Conservation (phyloP, 192 early-diverging fungal species). For the Funneliformis geosporum region DNA sequence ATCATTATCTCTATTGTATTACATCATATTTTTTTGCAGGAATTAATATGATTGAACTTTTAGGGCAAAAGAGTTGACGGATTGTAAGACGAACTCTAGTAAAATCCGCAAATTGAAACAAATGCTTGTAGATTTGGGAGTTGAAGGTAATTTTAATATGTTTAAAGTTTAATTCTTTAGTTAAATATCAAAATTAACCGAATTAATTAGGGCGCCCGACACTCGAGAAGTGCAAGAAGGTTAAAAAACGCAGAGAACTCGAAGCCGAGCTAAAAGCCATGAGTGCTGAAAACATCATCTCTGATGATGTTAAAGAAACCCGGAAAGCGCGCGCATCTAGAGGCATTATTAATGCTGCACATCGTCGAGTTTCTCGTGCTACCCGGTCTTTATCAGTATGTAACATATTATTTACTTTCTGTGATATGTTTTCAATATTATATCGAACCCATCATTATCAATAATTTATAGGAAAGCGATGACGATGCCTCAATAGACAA, state of each 20-base stretch:
- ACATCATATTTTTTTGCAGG: not conserved
- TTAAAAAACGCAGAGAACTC: not conserved
- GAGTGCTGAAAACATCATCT: constrained; percentile 18
- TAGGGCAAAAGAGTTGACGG: constrained; percentile 11
- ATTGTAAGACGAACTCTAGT: not conserved
- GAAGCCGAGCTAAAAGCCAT: constrained; percentile 23
- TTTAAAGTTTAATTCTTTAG: not conserved
- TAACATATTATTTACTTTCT: not conserved
- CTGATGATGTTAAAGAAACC: constrained; percentile 15
- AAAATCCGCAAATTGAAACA: constrained; percentile 11
- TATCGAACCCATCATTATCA: not conserved
- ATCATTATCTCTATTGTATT: not conserved
- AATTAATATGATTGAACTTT: not conserved
- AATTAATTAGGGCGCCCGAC: not conserved
- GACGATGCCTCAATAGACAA: not conserved
- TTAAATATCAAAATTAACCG: not conserved
- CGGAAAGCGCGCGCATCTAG: constrained; percentile 19
- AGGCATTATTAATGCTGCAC: constrained; percentile 2
- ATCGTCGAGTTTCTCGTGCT: not conserved
- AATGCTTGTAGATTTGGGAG: constrained; percentile 12
- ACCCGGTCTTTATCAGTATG: not conserved
- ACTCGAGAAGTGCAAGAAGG: constrained; percentile 11
- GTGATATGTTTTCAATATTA: not conserved
- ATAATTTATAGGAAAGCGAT: not conserved
- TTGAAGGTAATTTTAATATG: not conserved